Conservation (phyloP, 352 stramenopile species). For the Phytophthora sp. region DNA sequence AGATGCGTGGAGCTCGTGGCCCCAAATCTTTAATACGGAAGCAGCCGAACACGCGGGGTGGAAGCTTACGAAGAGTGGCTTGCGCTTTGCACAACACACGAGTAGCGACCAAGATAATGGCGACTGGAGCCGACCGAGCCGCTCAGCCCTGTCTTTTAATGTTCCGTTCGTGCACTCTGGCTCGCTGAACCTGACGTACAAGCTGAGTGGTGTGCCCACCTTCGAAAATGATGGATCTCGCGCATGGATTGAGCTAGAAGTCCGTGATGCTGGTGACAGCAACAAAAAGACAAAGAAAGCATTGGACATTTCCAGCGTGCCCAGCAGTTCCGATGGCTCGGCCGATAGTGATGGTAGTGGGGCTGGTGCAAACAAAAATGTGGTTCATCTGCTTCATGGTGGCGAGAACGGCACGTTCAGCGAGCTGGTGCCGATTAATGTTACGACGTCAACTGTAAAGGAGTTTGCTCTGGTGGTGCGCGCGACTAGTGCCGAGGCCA, state of each 20-base stretch:
- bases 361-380: constrained; percentile 23
- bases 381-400: constrained; percentile 65
- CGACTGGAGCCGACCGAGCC: constrained; percentile 33
- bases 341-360: constrained; percentile 8
- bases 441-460: constrained; percentile 50
- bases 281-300: constrained; percentile 22
- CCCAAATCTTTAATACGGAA: constrained; percentile 52
- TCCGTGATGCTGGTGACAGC: constrained; percentile 26
- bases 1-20: constrained; percentile 66
- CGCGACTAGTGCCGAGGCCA: constrained; percentile 48
- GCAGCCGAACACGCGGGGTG: constrained; percentile 50
- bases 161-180: constrained; percentile 58
- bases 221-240: constrained; percentile 61
- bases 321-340: constrained; percentile 14
- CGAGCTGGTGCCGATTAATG: constrained; percentile 58
- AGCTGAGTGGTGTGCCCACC: constrained; percentile 64
- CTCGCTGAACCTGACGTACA: constrained; percentile 70
- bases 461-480: constrained; percentile 67
- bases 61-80: constrained; percentile 69
- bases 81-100: constrained; percentile 50
- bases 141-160: constrained; percentile 63
- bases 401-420: constrained; percentile 71
- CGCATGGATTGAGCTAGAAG: constrained; percentile 78
- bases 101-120: constrained; percentile 23
- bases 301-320: constrained; percentile 10